Percentiles rank a stretch among this genome's conserved stretches.
These are phyloP conservation scores for Blastobotrys illinoisensis DNA, from an alignment of 1,139 yeast genomes.

Conservation along the genomic window DNA sequence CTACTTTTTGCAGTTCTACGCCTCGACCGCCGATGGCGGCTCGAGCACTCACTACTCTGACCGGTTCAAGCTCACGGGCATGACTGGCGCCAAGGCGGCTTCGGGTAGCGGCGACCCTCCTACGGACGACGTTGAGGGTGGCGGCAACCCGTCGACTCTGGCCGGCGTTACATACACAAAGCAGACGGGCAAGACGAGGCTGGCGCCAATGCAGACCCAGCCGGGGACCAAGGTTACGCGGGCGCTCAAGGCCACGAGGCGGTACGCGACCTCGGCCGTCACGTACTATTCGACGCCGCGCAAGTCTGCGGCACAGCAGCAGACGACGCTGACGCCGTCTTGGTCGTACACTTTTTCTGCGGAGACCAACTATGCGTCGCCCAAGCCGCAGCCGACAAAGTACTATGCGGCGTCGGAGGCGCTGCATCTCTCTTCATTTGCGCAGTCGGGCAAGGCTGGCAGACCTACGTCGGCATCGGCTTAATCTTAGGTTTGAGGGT, in stretches of 20 bases:
- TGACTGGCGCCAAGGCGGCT: constrained; percentile 54
- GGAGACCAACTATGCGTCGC: constrained; percentile 53
- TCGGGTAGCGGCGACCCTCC: constrained; percentile 43
- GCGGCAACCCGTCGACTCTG: constrained; percentile 28
- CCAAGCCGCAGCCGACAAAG: constrained; percentile 24
- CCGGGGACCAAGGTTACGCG: constrained; percentile 64
- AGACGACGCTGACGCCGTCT: constrained; percentile 71
- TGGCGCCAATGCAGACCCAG: constrained; percentile 89
- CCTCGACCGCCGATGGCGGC: constrained; percentile 39
- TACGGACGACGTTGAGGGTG: constrained; percentile 17
- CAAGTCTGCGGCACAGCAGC: constrained; percentile 34
- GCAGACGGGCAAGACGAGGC: constrained; percentile 71
- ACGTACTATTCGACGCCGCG: constrained; percentile 47
- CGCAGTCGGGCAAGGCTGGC: constrained; percentile 7
- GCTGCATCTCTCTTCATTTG: constrained; percentile 5
- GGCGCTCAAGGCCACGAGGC: constrained; percentile 18
- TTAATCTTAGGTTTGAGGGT: background rate
- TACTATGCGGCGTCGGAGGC: constrained; percentile 24
- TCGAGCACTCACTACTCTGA: constrained; percentile 65
- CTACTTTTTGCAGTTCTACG: constrained; percentile 64
- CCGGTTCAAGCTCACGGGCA: constrained; percentile 59
- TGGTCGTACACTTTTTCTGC: constrained; percentile 73
- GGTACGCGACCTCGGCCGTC: constrained; percentile 56
- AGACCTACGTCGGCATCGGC: background rate
- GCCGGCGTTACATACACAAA: constrained; percentile 51